Percentiles rank a stretch among this genome's conserved stretches.
These are phyloP conservation scores for Trapa bicornis DNA, from an alignment of 345 rosid species.

Conservation along the genomic window DNA sequence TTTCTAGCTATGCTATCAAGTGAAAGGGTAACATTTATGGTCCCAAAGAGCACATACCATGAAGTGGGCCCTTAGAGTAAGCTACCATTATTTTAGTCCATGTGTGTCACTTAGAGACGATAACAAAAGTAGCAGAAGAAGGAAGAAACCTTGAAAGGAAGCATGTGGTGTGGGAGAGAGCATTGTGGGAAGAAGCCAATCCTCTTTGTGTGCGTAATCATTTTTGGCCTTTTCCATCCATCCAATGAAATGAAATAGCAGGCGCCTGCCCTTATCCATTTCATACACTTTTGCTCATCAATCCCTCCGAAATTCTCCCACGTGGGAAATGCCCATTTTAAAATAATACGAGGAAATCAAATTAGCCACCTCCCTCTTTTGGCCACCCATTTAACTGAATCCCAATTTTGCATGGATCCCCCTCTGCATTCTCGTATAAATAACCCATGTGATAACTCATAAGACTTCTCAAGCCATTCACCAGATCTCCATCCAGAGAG, in stretches of 20 bases:
- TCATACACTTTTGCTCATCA: neutral
- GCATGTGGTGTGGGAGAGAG: neutral
- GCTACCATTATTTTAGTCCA: too few relatives aligned
- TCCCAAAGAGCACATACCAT: too few relatives aligned
- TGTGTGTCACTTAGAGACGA: too few relatives aligned
- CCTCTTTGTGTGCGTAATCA: neutral
- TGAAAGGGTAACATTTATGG: too few relatives aligned
- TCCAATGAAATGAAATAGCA: neutral
- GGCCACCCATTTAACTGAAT: neutral
- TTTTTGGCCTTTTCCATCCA: neutral
- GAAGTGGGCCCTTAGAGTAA: too few relatives aligned
- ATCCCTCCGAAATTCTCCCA: neutral
- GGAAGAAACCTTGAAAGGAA: neutral
- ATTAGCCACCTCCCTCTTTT: neutral
- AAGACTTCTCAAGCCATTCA: neutral
- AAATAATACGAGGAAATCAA: neutral
- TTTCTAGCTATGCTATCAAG: too few relatives aligned
- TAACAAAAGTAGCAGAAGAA: too few relatives aligned
- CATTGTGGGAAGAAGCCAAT: neutral
- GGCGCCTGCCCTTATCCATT: slow-evolving; percentile 2
- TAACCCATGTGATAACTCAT: neutral
- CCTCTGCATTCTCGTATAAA: neutral
- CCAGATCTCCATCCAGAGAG: neutral
- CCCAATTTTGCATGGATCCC: neutral
- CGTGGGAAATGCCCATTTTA: neutral